Evolutionary conservation across 306 rosid genomes (phyloP), one percentile per base, ranked within the genome.

Genomic region (Cyamopsis tetragonoloba): DNA sequence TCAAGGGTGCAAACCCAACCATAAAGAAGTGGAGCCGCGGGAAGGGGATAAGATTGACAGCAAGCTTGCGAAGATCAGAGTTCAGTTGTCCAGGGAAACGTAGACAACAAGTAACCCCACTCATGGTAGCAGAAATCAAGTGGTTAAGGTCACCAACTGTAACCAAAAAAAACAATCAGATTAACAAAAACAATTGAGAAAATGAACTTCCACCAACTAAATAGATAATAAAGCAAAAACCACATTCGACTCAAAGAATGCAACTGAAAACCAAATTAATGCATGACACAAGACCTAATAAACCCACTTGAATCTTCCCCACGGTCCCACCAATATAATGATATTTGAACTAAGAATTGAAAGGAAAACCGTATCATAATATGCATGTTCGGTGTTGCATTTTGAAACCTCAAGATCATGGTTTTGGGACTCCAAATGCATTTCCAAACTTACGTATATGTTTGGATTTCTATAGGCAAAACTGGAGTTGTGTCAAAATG

Each of bases 91-190:
- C 85, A 19, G 85, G 85, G 79, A 81, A 81, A 68, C 85, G 82
- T 54, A 81, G 74, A 77, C 85, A 81, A 68, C 85, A 81, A 62
- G 85, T 81, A 62, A 81, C 85, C 32, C 85, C 85, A 48, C 85
- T 81, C 85, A 77, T 81, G 82, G 85, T 81, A 35, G 85, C 79
- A 7, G 85, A 81, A 48, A 81, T 81, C 28, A 77, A 77, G 57
- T 81, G 85, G 76, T 81, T 81, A 26, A 81, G 85, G 69, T 81
- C 85, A 54, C 85, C 85, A 72, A 81, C 85, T 81, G 82, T 11
- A 31, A 61, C 4, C 22, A 72, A 60, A 31, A 48, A 12, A 32
- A 42, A 10, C 23, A 47, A 8, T 4, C n/a, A n/a, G n/a, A n/a
- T n/a, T n/a, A 20, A 41, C 0, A 18, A 68, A 20, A 11, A 28